These are phyloP conservation scores for Leptomonas seymouri DNA, from an alignment of 208 protist species.

Conservation along the genomic window DNA sequence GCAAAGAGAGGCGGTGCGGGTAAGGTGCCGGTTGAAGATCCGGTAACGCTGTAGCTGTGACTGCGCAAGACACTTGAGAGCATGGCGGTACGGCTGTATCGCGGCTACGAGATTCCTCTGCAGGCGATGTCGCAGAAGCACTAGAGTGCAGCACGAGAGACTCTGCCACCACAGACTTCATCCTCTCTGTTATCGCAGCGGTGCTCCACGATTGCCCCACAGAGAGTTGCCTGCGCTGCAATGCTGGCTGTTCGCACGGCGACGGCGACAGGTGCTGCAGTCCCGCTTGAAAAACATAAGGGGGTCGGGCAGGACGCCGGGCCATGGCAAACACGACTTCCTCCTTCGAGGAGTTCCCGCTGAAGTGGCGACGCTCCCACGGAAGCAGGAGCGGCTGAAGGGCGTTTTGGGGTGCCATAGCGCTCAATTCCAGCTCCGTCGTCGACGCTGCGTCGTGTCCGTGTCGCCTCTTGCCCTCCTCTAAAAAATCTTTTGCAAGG, in stretches of 20 bases:
- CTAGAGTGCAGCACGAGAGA: too few relatives aligned
- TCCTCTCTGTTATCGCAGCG: not conserved
- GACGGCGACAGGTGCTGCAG: not conserved
- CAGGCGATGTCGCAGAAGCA: too few relatives aligned
- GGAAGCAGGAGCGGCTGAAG: conserved; percentile 42
- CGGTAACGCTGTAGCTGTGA: not conserved
- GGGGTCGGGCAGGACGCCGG: not conserved
- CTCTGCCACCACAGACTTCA: too few relatives aligned
- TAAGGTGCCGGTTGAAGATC: not conserved
- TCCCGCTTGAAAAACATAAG: not conserved
- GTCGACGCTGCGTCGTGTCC: not conserved
- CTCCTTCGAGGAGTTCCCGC: not conserved
- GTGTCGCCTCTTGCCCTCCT: not conserved
- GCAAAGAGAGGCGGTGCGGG: not conserved
- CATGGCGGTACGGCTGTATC: too few relatives aligned
- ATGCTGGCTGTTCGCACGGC: not conserved
- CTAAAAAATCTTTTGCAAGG: conserved; percentile 8
- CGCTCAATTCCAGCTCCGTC: conserved; percentile 10
- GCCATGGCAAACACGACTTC: not conserved
- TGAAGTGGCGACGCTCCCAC: conserved; percentile 11
- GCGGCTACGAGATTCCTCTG: too few relatives aligned
- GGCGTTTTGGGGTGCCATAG: conserved; percentile 37
- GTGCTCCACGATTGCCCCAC: not conserved
- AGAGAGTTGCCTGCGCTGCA: not conserved
- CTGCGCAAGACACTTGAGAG: too few relatives aligned